phyloP scores from a whole-genome alignment of 129 eudicot species.

The Arctium minus region DNA sequence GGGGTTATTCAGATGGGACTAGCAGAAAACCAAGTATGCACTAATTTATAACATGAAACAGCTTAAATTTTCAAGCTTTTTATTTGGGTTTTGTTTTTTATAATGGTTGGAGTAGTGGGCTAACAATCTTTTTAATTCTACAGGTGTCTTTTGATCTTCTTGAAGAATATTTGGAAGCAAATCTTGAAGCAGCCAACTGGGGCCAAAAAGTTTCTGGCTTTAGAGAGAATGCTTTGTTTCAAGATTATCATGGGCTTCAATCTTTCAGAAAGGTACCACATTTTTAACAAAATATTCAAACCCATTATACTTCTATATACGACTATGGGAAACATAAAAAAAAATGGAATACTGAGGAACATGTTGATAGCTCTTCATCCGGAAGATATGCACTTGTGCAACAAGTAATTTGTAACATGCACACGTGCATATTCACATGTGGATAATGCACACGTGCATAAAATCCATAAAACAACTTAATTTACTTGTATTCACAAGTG shows the following conservation, averaged over 20 bases:
- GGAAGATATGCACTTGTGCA: too few species aligned
- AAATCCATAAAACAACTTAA: too few species aligned
- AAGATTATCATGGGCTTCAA: constrained; percentile 91
- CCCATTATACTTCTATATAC: not conserved
- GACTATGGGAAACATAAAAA: too few species aligned
- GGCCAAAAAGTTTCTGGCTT: constrained; percentile 57
- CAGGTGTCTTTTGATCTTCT: constrained; percentile 96
- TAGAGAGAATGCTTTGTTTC: constrained; percentile 94
- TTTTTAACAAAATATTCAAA: not conserved
- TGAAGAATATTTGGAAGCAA: constrained; percentile 72
- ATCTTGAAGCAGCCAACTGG: constrained; percentile 52
- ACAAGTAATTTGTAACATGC: too few species aligned
- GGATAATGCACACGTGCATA: too few species aligned
- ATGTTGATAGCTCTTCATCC: too few species aligned
- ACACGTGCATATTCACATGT: too few species aligned
- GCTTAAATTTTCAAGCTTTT: not conserved
- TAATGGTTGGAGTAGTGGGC: constrained; percentile 9
- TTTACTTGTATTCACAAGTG: too few species aligned
- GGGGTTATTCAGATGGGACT: constrained; percentile 98
- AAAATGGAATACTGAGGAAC: too few species aligned
- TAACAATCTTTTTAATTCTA: constrained; percentile 19
- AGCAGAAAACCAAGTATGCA: constrained; percentile 95
- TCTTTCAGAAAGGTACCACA: constrained; percentile 76
- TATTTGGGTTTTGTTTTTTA: not conserved
- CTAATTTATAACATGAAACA: not conserved